Percentiles rank a stretch among this genome's conserved stretches.
Evolutionary conservation across 2,329 filamentous ascomycete species (phyloP).

Genomic region (Fusarium sp.): DNA sequence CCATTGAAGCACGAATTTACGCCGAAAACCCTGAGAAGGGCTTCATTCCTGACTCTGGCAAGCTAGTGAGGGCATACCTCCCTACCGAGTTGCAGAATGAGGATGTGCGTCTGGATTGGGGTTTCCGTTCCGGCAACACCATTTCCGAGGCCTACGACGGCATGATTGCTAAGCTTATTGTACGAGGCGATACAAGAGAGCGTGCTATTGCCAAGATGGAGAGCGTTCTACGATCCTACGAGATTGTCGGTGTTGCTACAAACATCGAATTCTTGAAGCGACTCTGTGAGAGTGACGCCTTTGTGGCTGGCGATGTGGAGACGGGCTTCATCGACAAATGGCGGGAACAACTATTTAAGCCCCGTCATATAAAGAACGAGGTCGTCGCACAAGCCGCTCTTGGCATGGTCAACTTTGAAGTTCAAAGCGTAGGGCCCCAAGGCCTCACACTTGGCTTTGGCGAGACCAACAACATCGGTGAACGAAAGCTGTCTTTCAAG

Average conservation of each 20-base stretch:
- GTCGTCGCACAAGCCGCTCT: slow-evolving; percentile 89
- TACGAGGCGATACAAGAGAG: slow-evolving; percentile 81
- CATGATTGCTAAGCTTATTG: slow-evolving; percentile 98
- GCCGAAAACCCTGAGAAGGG: slow-evolving; percentile 93
- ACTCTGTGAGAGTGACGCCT: slow-evolving; percentile 83
- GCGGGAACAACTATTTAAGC: slow-evolving; percentile 80
- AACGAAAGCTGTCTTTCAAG: slow-evolving; percentile 65
- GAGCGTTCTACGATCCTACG: slow-evolving; percentile 85
- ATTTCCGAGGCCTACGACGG: slow-evolving; percentile 97
- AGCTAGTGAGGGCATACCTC: slow-evolving; percentile 83
- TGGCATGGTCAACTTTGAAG: slow-evolving; percentile 71
- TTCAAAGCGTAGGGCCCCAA: slow-evolving; percentile 57
- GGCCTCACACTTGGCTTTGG: slow-evolving; percentile 69
- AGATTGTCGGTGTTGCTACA: slow-evolving; percentile 91
- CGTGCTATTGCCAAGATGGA: slow-evolving; percentile 86
- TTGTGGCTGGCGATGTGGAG: slow-evolving; percentile 89
- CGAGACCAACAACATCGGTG: slow-evolving; percentile 54
- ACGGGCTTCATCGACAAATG: slow-evolving; percentile 97
- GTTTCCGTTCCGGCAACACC: slow-evolving; percentile 90
- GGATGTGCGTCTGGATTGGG: slow-evolving; percentile 90
- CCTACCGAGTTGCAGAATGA: slow-evolving; percentile 69
- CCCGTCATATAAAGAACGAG: slow-evolving; percentile 73
- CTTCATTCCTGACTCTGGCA: slow-evolving; percentile 94
- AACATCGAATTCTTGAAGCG: slow-evolving; percentile 98
- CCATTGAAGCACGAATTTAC: slow-evolving; percentile 96